These are phyloP conservation scores for Lipomyces spencermartinsiae DNA, from an alignment of 805 yeast genomes.

Conservation along the genomic window DNA sequence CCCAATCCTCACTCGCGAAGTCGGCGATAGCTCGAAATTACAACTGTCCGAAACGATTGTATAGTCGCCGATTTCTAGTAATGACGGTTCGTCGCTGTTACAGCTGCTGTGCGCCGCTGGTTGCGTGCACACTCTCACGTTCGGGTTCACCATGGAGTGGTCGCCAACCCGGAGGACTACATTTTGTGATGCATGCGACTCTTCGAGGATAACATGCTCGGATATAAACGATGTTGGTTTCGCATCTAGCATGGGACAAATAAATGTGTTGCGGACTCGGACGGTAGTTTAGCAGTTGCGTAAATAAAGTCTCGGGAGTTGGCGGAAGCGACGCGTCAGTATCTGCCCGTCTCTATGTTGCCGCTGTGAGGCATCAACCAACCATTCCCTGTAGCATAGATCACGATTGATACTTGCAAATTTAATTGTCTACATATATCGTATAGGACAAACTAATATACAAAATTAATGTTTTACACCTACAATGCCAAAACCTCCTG, in stretches of 20 bases:
- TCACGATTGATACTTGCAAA: neutral
- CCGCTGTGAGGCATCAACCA: too few relatives aligned
- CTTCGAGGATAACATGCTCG: conserved; percentile 22
- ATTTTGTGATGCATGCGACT: conserved; percentile 1
- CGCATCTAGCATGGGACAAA: conserved; percentile 18
- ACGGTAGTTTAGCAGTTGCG: neutral
- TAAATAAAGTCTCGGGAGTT: too few relatives aligned
- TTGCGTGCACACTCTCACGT: conserved; percentile 4
- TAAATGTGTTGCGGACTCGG: neutral
- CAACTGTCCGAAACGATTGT: conserved; percentile 26
- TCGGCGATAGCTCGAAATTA: conserved; percentile 1
- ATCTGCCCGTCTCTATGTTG: too few relatives aligned
- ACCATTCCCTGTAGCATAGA: neutral
- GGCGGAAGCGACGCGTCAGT: too few relatives aligned
- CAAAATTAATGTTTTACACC: neutral
- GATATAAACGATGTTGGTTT: conserved; percentile 25
- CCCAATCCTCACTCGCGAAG: conserved; percentile 11
- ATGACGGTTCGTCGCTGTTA: neutral
- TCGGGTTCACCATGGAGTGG: conserved; percentile 24
- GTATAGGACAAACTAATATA: neutral
- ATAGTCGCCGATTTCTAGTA: conserved; percentile 22
- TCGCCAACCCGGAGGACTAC: conserved; percentile 17
- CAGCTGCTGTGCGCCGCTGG: neutral
- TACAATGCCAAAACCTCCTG: conserved; percentile 31
- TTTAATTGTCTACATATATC: neutral